Conservation (phyloP, 768 basidiomycete species). For the Goffeauzyma gilvescens region DNA sequence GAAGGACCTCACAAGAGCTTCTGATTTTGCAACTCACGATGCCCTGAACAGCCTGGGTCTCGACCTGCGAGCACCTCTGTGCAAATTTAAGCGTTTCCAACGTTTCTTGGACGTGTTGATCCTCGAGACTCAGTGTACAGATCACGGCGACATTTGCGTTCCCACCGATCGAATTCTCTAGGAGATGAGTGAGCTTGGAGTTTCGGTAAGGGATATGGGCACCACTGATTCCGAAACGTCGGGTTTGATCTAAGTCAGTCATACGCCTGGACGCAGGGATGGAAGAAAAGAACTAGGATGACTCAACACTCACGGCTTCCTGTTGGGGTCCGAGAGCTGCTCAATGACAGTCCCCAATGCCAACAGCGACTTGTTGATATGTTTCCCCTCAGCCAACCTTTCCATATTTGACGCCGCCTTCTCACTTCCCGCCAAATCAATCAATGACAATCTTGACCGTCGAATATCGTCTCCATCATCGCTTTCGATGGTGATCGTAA, state of each 20-base stretch:
- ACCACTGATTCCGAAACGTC: not conserved
- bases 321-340: slow-evolving; percentile 5
- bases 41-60: slow-evolving; percentile 31
- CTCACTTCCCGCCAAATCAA: slow-evolving; percentile 32
- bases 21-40: slow-evolving; percentile 14
- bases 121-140: slow-evolving; percentile 31
- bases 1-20: not conserved
- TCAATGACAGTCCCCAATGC: slow-evolving; percentile 12
- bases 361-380: slow-evolving; percentile 25
- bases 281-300: too few relatives aligned
- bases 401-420: slow-evolving; percentile 31
- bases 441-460: slow-evolving; percentile 22
- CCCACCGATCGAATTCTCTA: slow-evolving; percentile 31
- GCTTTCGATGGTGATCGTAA: slow-evolving; percentile 22
- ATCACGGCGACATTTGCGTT: slow-evolving; percentile 33
- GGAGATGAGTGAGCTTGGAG: slow-evolving; percentile 32
- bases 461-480: slow-evolving; percentile 26
- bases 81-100: slow-evolving; percentile 33
- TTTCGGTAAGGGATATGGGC: slow-evolving; percentile 32
- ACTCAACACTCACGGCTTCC: slow-evolving; percentile 8
- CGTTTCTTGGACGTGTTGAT: slow-evolving; percentile 29
- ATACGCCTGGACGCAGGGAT: too few relatives aligned
- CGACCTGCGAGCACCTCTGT: slow-evolving; percentile 29
- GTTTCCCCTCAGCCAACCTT: slow-evolving; percentile 30
- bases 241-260: too few relatives aligned